Percentiles rank a stretch among this genome's conserved stretches.
phyloP scores from a whole-genome alignment of 441 rosid genomes.

The Populus hybrid region DNA sequence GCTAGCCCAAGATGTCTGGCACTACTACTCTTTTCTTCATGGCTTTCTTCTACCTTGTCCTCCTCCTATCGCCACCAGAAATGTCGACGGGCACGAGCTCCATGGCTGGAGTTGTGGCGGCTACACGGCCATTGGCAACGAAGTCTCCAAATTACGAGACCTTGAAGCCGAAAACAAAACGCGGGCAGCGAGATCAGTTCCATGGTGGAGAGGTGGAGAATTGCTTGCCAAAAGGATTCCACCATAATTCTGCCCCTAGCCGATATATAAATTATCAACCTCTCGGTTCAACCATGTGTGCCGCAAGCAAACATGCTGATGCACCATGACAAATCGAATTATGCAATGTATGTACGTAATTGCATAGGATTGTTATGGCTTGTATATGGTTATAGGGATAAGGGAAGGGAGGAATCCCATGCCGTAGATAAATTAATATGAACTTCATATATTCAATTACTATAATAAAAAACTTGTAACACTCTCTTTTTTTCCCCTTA shows the following conservation, averaged over 20 bases:
- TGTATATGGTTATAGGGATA: background rate
- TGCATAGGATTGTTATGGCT: background rate
- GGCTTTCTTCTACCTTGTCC: constrained; percentile 21
- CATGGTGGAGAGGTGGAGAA: constrained; percentile 19
- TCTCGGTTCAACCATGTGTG: constrained; percentile 46
- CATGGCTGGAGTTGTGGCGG: background rate
- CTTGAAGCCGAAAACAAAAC: constrained; percentile 25
- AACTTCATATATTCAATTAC: constrained; percentile 2
- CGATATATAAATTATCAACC: constrained; percentile 54
- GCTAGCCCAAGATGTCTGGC: constrained; percentile 10
- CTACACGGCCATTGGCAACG: constrained; percentile 39
- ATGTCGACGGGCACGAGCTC: background rate
- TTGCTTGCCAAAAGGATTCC: constrained; percentile 77
- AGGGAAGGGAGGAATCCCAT: background rate
- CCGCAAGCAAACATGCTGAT: constrained; percentile 18
- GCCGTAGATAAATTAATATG: background rate
- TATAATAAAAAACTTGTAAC: background rate
- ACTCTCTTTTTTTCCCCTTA: no score
- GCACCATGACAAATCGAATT: constrained; percentile 21
- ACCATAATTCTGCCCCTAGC: constrained; percentile 62
- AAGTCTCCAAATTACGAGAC: constrained; percentile 8
- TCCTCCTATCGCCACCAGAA: constrained; percentile 23
- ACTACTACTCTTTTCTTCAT: constrained; percentile 14
- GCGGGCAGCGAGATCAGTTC: constrained; percentile 3
- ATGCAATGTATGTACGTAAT: background rate